Percentiles rank a stretch among this genome's conserved stretches.
phyloP scores from a whole-genome alignment of 305 asterid species.

The Fraxinus nigra region DNA sequence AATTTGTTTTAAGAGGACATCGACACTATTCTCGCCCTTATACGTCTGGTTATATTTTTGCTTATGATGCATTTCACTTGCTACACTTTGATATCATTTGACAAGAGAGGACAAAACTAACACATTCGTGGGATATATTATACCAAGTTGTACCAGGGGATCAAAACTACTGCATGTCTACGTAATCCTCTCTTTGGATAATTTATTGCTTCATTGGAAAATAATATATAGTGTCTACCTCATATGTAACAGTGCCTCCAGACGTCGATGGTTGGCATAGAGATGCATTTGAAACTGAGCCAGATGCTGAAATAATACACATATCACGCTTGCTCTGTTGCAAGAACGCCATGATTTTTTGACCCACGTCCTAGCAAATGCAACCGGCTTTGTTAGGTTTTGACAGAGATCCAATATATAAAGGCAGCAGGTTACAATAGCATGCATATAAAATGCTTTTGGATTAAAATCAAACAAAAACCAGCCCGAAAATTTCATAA shows the following conservation, averaged over 20 bases:
- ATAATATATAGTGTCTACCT: conserved; percentile 36
- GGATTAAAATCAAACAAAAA: neutral
- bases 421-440: neutral
- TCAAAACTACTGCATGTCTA: neutral
- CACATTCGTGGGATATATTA: neutral
- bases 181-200: neutral
- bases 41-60: neutral
- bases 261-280: conserved; percentile 60
- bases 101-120: neutral
- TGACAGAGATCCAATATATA: neutral
- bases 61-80: neutral
- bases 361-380: conserved; percentile 48
- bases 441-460: neutral
- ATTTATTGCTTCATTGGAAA: neutral
- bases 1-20: neutral
- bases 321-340: neutral
- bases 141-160: neutral
- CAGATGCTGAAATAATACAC: conserved; percentile 35
- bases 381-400: conserved; percentile 16
- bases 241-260: conserved; percentile 55
- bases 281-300: conserved; percentile 57
- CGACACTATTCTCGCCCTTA: neutral
- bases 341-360: conserved; percentile 24
- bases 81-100: neutral
- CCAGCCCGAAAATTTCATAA: neutral